These are phyloP conservation scores for Blastobotrys buckinghamii DNA, from an alignment of 1,139 yeast genomes.

Conservation along the genomic window DNA sequence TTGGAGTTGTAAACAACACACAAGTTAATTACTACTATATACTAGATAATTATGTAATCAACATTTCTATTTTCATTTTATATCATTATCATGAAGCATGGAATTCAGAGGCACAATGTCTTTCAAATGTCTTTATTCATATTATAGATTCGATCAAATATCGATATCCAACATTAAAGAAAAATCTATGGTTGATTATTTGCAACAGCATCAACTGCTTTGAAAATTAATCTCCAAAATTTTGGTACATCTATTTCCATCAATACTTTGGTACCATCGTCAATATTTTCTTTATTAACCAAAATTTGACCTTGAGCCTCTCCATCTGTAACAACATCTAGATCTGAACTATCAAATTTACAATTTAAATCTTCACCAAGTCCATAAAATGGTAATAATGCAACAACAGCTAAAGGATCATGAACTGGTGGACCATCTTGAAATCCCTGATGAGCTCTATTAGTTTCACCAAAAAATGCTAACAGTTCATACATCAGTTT, in stretches of 20 bases:
- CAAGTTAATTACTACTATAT: not conserved
- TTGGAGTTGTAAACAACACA: no score
- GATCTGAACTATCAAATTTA: slow-evolving; percentile 34
- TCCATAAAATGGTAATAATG: slow-evolving; percentile 45
- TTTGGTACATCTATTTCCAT: slow-evolving; percentile 39
- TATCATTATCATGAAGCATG: not conserved
- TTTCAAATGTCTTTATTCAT: no score
- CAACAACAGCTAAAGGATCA: slow-evolving; percentile 70
- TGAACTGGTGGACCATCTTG: slow-evolving; percentile 70
- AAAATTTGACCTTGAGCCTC: slow-evolving; percentile 24
- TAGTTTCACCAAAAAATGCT: slow-evolving; percentile 47
- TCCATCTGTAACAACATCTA: slow-evolving; percentile 35
- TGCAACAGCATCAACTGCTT: slow-evolving; percentile 35
- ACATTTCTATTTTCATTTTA: not conserved
- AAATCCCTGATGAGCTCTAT: slow-evolving; percentile 42
- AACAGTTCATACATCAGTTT: slow-evolving; percentile 52
- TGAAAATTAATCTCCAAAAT: slow-evolving; percentile 50
- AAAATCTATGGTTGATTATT: not conserved
- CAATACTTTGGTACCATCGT: slow-evolving; percentile 36
- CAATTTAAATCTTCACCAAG: slow-evolving; percentile 16
- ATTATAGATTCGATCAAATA: not conserved
- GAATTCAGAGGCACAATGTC: no score
- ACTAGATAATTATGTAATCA: not conserved
- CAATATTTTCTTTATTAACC: slow-evolving; percentile 28
- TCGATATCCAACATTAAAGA: not conserved